These are phyloP conservation scores for Aegilops longissima DNA, from an alignment of 176 grass and related monocot species.

Conservation along the genomic window DNA sequence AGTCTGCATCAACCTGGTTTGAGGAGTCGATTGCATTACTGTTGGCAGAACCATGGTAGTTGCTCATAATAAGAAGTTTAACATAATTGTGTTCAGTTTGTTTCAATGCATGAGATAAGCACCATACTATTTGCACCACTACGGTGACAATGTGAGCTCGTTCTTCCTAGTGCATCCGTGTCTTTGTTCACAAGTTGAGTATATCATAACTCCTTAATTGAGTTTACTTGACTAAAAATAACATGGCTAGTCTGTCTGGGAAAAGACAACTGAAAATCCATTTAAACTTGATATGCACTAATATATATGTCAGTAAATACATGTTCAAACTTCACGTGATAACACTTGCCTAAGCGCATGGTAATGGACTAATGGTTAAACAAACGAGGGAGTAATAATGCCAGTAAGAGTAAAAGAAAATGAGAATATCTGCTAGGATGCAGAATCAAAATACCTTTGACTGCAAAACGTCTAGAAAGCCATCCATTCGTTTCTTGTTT, in stretches of 20 bases:
- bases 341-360: background rate
- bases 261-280: constrained; percentile 18
- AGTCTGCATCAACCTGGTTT: background rate
- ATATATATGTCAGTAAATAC: background rate
- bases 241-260: background rate
- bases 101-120: constrained; percentile 2
- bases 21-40: background rate
- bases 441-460: constrained; percentile 47
- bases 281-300: background rate
- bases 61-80: constrained; percentile 1
- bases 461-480: constrained; percentile 62
- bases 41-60: background rate
- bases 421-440: background rate
- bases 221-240: background rate
- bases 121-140: background rate
- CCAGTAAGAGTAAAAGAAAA: background rate
- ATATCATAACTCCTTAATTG: background rate
- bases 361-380: background rate
- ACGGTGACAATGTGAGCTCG: background rate
- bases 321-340: background rate
- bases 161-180: background rate
- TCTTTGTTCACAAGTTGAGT: background rate
- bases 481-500: constrained; percentile 73
- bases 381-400: background rate
- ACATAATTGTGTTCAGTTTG: background rate